Percentiles rank a stretch among this genome's conserved stretches.
These are phyloP conservation scores for Solanum chmielewskii DNA, from an alignment of 257 asterid genomes.

Conservation along the genomic window DNA sequence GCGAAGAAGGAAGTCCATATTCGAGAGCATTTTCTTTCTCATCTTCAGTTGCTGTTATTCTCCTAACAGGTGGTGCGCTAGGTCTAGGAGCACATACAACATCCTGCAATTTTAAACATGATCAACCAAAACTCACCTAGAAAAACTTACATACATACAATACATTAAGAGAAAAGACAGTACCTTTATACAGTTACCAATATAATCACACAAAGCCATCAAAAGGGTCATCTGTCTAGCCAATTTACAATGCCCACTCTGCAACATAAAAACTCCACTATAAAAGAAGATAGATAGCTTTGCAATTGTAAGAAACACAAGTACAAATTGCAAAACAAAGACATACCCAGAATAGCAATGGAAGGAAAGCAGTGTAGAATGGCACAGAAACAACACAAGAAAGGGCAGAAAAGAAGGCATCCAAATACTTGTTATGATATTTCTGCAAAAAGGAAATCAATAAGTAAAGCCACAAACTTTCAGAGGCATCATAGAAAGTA, in stretches of 20 bases:
- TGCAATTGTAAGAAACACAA: not conserved
- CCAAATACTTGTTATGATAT: slow-evolving; percentile 48
- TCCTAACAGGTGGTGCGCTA: slow-evolving; percentile 58
- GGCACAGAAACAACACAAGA: slow-evolving; percentile 96
- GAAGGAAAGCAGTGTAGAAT: slow-evolving; percentile 89
- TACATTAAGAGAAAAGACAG: not conserved
- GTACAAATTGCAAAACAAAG: not conserved
- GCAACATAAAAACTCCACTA: slow-evolving; percentile 5
- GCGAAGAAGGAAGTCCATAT: slow-evolving; percentile 91
- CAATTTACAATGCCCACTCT: slow-evolving; percentile 92
- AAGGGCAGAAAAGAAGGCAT: slow-evolving; percentile 67
- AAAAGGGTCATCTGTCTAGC: slow-evolving; percentile 95
- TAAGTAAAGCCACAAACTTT: not conserved
- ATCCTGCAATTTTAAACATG: slow-evolving; percentile 34
- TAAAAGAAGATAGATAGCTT: not conserved
- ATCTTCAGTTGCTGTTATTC: slow-evolving; percentile 73
- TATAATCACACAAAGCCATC: slow-evolving; percentile 82
- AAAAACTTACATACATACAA: not conserved
- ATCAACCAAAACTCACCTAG: not conserved
- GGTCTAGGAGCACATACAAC: slow-evolving; percentile 91
- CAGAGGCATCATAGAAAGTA: not conserved
- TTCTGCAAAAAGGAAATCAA: slow-evolving; percentile 43
- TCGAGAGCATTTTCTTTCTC: slow-evolving; percentile 88
- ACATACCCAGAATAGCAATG: slow-evolving; percentile 89
- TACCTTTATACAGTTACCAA: slow-evolving; percentile 71